These are phyloP conservation scores for Chalciporus sp. DNA, from an alignment of 1,284 basidiomycete genomes.

Conservation along the genomic window DNA sequence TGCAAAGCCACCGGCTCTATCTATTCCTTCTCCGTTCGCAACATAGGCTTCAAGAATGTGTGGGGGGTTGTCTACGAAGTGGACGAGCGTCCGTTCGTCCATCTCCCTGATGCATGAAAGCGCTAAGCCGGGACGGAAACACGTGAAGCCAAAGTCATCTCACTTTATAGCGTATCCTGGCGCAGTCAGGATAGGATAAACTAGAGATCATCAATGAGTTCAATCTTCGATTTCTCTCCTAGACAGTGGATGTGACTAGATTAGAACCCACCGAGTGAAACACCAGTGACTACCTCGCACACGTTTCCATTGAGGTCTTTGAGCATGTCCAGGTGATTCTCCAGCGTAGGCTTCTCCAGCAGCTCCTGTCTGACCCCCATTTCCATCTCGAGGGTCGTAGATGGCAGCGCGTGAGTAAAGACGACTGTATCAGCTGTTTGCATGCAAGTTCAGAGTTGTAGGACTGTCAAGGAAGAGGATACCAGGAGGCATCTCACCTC, in stretches of 20 bases:
- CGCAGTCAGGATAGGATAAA: conserved; percentile 80
- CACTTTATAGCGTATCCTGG: conserved; percentile 88
- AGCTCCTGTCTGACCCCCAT: conserved; percentile 62
- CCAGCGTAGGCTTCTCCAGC: conserved; percentile 85
- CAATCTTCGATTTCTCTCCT: neutral
- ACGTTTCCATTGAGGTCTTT: conserved; percentile 83
- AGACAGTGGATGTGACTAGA: neutral
- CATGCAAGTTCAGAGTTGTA: neutral
- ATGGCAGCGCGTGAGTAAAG: conserved; percentile 72
- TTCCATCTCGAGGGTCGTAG: conserved; percentile 52
- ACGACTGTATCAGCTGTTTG: conserved; percentile 87
- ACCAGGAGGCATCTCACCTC: conserved; percentile 51
- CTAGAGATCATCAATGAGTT: conserved; percentile 38
- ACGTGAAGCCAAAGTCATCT: conserved; percentile 1
- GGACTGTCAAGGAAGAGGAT: neutral
- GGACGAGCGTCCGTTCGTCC: conserved; percentile 80
- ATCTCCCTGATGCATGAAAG: conserved; percentile 65
- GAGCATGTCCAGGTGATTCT: conserved; percentile 87
- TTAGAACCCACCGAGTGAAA: conserved; percentile 65
- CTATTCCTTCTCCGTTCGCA: conserved; percentile 85
- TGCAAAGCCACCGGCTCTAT: conserved; percentile 94
- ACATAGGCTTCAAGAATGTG: conserved; percentile 83
- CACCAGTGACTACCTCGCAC: conserved; percentile 92
- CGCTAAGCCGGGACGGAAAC: neutral
- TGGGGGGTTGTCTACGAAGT: conserved; percentile 74